Evolutionary conservation across 352 stramenopile genomes (phyloP), one percentile per base, ranked within the genome.

Genomic region (Globisporangium cederbergense): DNA sequence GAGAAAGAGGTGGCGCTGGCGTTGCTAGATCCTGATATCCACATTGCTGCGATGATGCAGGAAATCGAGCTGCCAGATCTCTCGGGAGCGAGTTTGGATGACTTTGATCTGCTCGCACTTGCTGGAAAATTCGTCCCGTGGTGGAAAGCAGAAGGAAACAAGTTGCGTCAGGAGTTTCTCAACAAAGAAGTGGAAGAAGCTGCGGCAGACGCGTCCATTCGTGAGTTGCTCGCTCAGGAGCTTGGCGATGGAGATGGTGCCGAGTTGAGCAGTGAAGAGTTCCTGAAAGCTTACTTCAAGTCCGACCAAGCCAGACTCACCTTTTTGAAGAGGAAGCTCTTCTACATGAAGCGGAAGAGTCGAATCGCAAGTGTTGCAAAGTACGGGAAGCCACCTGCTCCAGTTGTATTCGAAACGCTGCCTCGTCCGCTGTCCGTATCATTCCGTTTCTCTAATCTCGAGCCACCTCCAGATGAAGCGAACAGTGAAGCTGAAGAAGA

Each of bases 41-140:
- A 92, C 56, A 61, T 89, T 13, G 79, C 78, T 55, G 83, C 83
- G 2, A 81, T 90, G 58, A 74, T 52, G 20, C 69, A 78, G 28
- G 74, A 85, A 8, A 70, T 92, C 42, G 79, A 85, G 47, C 66
- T 92, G 30, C 81, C 81, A 10, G 75, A 90, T 30, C 34, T 88
- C 0, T 74, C 69, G 20, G 65, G 70, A 4, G 73, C 60, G 7
- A 71, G 55, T 51, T 20, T 88, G 18, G 70, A 86, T 9, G 67
- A 75, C 38, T 74, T 74, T 13, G 79, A 88, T 53, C 65, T 89
- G 43, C 66, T 85, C 9, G 50, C 68, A n/a, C 58, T 88, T 1
- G 76, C 81, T 0, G 66, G 60, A 0, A 72, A 75, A 45, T 92
- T 92, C 62, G 53, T 87, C 8, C 62, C 72, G 3, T 92, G 83